Conservation (phyloP, 176 grass and related monocot species). For the Avena atlantica region DNA sequence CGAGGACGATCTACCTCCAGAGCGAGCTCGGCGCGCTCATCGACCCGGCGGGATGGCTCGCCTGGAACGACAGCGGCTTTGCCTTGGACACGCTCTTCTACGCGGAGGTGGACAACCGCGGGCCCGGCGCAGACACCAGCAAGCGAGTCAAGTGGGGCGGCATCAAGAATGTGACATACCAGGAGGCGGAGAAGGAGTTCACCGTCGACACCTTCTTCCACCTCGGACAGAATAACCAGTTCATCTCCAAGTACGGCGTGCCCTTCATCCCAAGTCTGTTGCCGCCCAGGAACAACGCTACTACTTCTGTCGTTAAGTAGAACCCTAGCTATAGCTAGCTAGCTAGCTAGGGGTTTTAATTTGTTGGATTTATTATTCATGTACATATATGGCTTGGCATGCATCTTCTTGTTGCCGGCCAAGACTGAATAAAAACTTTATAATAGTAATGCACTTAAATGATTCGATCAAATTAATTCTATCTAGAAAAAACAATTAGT, state of each 20-base stretch:
- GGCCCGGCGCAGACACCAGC: conserved; percentile 56
- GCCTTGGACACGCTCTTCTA: conserved; percentile 77
- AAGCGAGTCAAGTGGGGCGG: conserved; percentile 71
- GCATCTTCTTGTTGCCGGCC: no score
- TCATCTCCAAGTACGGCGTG: conserved; percentile 61
- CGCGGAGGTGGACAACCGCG: conserved; percentile 74
- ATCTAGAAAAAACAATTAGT: no score
- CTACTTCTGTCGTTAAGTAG: no score
- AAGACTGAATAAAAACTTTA: no score
- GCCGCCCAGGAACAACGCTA: conserved; percentile 5
- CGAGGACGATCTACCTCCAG: conserved; percentile 68
- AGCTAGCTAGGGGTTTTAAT: no score
- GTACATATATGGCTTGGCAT: no score
- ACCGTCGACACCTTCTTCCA: conserved; percentile 67
- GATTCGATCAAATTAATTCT: no score
- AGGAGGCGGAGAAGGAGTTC: conserved; percentile 61
- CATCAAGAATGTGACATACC: conserved; percentile 55
- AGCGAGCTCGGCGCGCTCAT: conserved; percentile 69
- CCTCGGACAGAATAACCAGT: conserved; percentile 38
- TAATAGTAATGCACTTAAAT: no score
- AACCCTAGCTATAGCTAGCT: no score
- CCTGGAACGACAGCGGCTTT: conserved; percentile 50
- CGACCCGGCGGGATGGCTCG: conserved; percentile 62
- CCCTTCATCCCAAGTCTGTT: conserved; percentile 55
- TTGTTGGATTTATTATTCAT: no score